These are phyloP conservation scores for Pythium insidiosum DNA, from an alignment of 352 stramenopile species.

Conservation along the genomic window DNA sequence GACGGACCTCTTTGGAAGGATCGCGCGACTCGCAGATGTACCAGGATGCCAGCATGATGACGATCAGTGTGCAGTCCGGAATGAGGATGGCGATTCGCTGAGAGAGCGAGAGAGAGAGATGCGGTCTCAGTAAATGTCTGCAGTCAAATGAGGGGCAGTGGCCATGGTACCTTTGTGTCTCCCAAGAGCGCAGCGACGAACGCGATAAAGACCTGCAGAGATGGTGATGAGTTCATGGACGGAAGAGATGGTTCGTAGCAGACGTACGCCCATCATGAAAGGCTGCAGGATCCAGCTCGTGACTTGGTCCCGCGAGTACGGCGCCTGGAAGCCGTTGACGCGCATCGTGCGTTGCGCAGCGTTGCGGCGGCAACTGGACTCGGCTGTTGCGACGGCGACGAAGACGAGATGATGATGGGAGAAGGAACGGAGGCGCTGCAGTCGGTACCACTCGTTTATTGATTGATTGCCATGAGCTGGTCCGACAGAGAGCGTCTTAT, in stretches of 20 bases:
- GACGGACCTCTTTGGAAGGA: constrained; percentile 33
- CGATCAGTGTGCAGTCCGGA: constrained; percentile 46
- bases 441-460: no score
- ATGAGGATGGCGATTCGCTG: constrained; percentile 62
- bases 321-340: constrained; percentile 71
- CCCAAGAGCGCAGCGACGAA: constrained; percentile 54
- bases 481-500: no score
- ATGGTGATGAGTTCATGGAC: constrained; percentile 1
- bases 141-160: no score
- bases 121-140: no score
- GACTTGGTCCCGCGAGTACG: constrained; percentile 71
- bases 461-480: no score
- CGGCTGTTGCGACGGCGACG: no score
- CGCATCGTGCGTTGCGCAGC: no score
- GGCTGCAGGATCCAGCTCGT: constrained; percentile 74
- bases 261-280: constrained; percentile 46
- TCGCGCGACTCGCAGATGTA: constrained; percentile 59
- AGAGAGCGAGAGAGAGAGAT: neutral
- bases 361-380: no score
- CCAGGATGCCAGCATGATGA: constrained; percentile 51
- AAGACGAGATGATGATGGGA: no score
- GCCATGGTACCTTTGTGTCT: constrained; percentile 49
- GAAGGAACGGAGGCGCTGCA: no score
- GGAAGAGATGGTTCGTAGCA: neutral
- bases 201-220: constrained; percentile 44